Percentiles rank a stretch among this genome's conserved stretches.
Evolutionary conservation across 2,329 filamentous ascomycete species (phyloP).

Genomic region (Sporothrix mexicana): DNA sequence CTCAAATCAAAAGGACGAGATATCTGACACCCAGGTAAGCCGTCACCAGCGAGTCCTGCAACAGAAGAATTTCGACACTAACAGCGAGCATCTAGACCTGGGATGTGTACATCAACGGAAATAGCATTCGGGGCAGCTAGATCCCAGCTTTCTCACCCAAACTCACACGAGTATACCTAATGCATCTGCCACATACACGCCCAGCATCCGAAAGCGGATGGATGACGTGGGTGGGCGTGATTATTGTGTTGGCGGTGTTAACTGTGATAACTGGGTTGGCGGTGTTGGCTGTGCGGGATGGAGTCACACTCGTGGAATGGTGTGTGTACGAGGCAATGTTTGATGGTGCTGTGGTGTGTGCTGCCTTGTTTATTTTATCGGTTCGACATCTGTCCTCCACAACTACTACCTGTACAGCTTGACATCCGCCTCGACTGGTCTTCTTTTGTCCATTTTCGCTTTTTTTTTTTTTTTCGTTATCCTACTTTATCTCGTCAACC

Average conservation of each 20-base stretch:
- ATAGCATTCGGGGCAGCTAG: neutral
- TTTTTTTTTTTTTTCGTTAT: neutral
- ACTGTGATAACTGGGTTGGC: no score
- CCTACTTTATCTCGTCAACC: neutral
- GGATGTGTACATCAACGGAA: neutral
- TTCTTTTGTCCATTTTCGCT: no score
- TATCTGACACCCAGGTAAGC: no score
- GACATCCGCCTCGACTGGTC: no score
- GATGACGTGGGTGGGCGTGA: neutral
- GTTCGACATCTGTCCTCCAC: no score
- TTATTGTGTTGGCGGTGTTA: no score
- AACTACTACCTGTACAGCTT: neutral
- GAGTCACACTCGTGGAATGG: no score
- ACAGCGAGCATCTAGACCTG: neutral
- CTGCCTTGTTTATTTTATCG: neutral
- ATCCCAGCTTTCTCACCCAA: neutral
- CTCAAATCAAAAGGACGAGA: neutral
- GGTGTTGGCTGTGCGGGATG: neutral
- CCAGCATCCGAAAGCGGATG: constrained; percentile 11
- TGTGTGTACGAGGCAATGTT: no score
- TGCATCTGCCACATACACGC: constrained; percentile 2
- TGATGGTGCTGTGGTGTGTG: neutral
- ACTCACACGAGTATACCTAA: neutral
- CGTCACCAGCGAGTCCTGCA: neutral
- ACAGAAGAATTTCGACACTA: no score